Evolutionary conservation across 2,329 filamentous ascomycete species (phyloP), one percentile per base, ranked within the genome.

Genomic region (Cyclaneusma minus): DNA sequence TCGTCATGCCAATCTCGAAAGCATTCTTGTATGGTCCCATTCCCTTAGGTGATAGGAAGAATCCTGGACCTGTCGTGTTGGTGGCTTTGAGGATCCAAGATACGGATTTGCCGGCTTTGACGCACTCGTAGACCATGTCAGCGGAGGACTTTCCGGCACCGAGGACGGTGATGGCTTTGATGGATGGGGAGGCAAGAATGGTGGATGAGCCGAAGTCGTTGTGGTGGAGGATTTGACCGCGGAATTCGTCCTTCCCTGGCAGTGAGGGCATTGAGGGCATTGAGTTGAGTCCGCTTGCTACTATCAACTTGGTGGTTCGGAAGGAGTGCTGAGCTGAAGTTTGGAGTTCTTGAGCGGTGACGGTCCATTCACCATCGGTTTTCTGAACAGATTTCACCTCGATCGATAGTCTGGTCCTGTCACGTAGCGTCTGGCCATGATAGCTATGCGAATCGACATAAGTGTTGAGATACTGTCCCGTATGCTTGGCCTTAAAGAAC

Each of bases 141-240:
- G 47, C 50, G 5, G 50, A 40, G 6, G 51, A 55, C 24, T 53
- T 52, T 8, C 41, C 48, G 3, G 37, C 51, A 9, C 51, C 50
- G 9, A 52, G 21, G 1, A 55, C 42, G 3, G 43, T 29, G 16
- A 52, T 25, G 18, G 45, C 35, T 24, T 41, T 33, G 9, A 44
- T 28, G 8, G 22, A 18, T 13, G 24, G 24, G 30, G 26, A 11
- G 29, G 28, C 25, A 21, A 44, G 23, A 14, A 52, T 27, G 7
- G 37, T 30, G 3, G 43, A 47, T 13, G 40, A 23, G 6, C 48
- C 49, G 29, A 51, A 50, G 23, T 48, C 41, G 16, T 43, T 37
- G 10, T 44, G 43, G 29, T 53, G 50, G 8, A 54, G 29, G 4
- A 47, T 38, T 23, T 28, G 26, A 5, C 39, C 46, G 8, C 24